Evolutionary conservation across 1,284 basidiomycete genomes (phyloP).

Genomic region (Rhizoctonia solani): DNA sequence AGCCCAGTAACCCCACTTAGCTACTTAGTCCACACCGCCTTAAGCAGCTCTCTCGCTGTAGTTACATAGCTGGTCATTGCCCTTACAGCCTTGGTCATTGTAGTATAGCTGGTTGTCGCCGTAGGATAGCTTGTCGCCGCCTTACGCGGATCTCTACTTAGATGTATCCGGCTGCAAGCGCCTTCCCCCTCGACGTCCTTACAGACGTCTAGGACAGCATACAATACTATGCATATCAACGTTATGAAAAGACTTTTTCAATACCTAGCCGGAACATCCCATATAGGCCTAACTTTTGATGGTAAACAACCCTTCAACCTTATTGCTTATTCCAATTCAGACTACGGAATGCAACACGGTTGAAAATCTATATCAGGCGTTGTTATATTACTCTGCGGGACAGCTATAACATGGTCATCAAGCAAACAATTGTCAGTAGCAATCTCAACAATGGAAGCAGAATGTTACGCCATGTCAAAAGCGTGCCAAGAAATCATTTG

Average conservation of each 20-base stretch:
- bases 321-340: slow-evolving; percentile 14
- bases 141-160: no score
- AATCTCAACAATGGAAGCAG: slow-evolving; percentile 35
- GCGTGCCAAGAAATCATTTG: slow-evolving; percentile 29
- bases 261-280: slow-evolving; percentile 4
- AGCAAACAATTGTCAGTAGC: slow-evolving; percentile 36
- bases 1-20: no score
- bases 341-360: slow-evolving; percentile 44
- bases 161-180: no score
- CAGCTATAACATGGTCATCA: slow-evolving; percentile 49
- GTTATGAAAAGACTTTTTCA: slow-evolving; percentile 5
- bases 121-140: no score
- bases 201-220: no score
- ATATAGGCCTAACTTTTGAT: slow-evolving; percentile 6
- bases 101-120: no score
- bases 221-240: not conserved
- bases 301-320: slow-evolving; percentile 26
- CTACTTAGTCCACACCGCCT: no score
- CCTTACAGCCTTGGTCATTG: no score
- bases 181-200: no score
- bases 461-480: slow-evolving; percentile 16
- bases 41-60: no score
- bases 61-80: no score
- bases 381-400: slow-evolving; percentile 44
- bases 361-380: slow-evolving; percentile 49